phyloP scores from a whole-genome alignment of 73 alveolate species.

The Effrenium voratum region DNA sequence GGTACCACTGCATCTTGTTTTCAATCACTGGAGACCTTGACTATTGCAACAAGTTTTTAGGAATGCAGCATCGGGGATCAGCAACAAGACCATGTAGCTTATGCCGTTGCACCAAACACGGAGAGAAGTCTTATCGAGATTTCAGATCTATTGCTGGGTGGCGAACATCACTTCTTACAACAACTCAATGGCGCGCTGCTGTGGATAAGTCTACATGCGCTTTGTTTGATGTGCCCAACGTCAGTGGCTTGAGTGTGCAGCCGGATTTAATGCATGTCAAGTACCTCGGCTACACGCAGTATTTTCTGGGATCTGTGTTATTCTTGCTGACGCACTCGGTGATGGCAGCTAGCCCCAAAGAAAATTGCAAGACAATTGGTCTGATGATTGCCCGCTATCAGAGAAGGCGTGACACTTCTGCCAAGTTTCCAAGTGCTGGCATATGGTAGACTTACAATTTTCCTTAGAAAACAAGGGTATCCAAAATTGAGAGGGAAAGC shows the following conservation, averaged over 20 bases:
- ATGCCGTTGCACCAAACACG: not conserved
- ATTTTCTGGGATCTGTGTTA: not conserved
- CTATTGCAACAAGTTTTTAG: not conserved
- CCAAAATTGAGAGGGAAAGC: not conserved
- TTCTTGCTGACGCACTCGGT: not conserved
- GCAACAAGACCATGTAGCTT: not conserved
- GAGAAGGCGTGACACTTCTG: no score
- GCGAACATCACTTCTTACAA: not conserved
- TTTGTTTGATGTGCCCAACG: not conserved
- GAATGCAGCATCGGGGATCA: not conserved
- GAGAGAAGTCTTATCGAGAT: not conserved
- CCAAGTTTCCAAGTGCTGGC: not conserved
- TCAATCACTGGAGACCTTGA: not conserved
- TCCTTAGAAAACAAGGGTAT: not conserved
- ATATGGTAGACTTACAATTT: not conserved
- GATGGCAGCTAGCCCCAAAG: not conserved
- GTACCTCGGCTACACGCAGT: not conserved
- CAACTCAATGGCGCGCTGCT: not conserved
- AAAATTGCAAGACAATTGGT: not conserved
- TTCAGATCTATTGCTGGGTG: not conserved
- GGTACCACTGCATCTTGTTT: not conserved
- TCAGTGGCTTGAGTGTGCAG: not conserved
- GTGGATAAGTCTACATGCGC: not conserved
- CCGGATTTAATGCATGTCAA: constrained; percentile 3
- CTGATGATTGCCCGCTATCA: not conserved